Conservation (phyloP, 1,139 yeast genomes). For the Diutina sp. region DNA sequence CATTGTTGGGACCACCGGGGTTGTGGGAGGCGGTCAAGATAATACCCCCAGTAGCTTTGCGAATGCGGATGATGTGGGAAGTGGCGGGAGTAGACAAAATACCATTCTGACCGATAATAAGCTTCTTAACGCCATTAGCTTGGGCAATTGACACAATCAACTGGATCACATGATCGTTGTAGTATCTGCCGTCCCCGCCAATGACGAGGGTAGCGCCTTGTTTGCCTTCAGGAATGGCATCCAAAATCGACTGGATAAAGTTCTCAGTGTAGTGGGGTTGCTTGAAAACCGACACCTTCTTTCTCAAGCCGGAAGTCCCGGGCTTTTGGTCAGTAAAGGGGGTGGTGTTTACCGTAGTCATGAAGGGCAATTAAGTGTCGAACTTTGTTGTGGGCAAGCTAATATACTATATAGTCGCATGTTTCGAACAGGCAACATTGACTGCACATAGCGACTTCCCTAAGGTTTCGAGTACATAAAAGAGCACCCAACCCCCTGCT, state of each 20-base stretch:
- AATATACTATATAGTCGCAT: neutral
- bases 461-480: neutral
- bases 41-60: conserved; percentile 83
- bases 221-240: conserved; percentile 85
- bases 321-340: conserved; percentile 91
- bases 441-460: neutral
- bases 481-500: neutral
- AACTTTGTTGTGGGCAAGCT: neutral
- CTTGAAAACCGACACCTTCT: conserved; percentile 78
- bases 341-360: conserved; percentile 35
- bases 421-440: neutral
- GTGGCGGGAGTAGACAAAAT: conserved; percentile 93
- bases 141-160: conserved; percentile 75
- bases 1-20: conserved; percentile 95
- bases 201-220: conserved; percentile 66
- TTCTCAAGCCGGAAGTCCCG: conserved; percentile 93
- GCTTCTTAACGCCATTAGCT: conserved; percentile 79
- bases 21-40: conserved; percentile 94
- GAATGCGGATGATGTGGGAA: conserved; percentile 75
- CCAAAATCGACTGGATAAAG: conserved; percentile 77
- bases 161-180: conserved; percentile 72
- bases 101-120: conserved; percentile 82
- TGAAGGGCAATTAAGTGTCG: neutral
- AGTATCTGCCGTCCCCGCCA: conserved; percentile 96
- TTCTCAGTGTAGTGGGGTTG: conserved; percentile 81